Conservation (phyloP, 2,329 filamentous ascomycete species). For the Phyllosticta paracitricarpa region DNA sequence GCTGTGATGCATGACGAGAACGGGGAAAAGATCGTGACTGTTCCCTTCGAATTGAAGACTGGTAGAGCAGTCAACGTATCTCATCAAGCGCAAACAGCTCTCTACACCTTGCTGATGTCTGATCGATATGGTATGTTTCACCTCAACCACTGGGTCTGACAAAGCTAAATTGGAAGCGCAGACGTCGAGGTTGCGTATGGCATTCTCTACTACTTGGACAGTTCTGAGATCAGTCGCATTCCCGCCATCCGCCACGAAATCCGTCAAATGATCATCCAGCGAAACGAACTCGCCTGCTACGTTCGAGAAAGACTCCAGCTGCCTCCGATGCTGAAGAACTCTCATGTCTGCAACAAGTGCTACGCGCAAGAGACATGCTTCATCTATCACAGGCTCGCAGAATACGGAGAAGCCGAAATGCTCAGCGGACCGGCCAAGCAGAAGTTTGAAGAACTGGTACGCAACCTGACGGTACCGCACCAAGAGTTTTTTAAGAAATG, state of each 20-base stretch:
- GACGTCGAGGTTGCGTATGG: slow-evolving; percentile 86
- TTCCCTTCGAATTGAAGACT: slow-evolving; percentile 93
- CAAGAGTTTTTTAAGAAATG: slow-evolving; percentile 86
- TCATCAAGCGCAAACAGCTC: slow-evolving; percentile 85
- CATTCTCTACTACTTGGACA: slow-evolving; percentile 91
- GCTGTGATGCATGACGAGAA: slow-evolving; percentile 65
- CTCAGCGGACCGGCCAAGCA: slow-evolving; percentile 71
- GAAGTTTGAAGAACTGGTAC: slow-evolving; percentile 72
- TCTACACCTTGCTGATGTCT: slow-evolving; percentile 86
- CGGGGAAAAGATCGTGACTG: slow-evolving; percentile 61
- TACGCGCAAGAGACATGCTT: slow-evolving; percentile 90
- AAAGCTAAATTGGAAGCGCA: slow-evolving; percentile 20
- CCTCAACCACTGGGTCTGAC: not conserved
- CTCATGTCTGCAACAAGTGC: slow-evolving; percentile 73
- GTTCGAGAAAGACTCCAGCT: slow-evolving; percentile 73
- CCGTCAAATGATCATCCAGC: slow-evolving; percentile 91
- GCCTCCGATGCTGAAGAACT: slow-evolving; percentile 75
- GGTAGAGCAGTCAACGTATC: slow-evolving; percentile 67
- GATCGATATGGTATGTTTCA: slow-evolving; percentile 63
- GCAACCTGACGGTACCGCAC: slow-evolving; percentile 64
- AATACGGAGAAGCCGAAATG: slow-evolving; percentile 69
- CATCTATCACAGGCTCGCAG: slow-evolving; percentile 82
- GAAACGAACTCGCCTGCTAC: slow-evolving; percentile 79
- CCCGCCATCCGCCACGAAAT: slow-evolving; percentile 80
- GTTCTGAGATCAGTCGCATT: slow-evolving; percentile 73